These are phyloP conservation scores for Naganishia randhawae DNA, from an alignment of 768 basidiomycete species.

Conservation along the genomic window DNA sequence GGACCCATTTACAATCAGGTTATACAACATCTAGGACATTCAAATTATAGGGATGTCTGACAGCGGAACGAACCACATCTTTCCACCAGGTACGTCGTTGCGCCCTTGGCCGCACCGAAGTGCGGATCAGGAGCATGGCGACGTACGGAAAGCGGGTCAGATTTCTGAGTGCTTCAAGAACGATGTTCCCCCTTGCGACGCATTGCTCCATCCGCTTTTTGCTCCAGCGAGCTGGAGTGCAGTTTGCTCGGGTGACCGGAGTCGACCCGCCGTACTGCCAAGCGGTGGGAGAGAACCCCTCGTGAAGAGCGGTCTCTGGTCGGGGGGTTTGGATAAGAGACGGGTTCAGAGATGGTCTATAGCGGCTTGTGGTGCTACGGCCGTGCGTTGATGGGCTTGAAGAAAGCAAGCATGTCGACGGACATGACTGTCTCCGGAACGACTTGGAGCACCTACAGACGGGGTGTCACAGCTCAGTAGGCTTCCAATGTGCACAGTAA, in stretches of 20 bases:
- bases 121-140: not conserved
- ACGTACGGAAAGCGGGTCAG: conserved; percentile 22
- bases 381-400: conserved; percentile 6
- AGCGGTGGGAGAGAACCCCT: not conserved
- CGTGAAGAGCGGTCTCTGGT: conserved; percentile 7
- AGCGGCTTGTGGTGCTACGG: not conserved
- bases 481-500: not conserved
- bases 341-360: not conserved
- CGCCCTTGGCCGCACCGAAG: not conserved
- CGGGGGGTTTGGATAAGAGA: not conserved
- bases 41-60: conserved; percentile 16
- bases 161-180: conserved; percentile 28
- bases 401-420: conserved; percentile 1
- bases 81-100: not conserved
- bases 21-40: not conserved
- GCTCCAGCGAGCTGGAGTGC: conserved; percentile 3
- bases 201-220: not conserved
- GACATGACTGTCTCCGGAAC: conserved; percentile 11
- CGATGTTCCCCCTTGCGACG: conserved; percentile 18
- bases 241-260: not conserved
- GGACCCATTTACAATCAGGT: not conserved
- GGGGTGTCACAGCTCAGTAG: not conserved
- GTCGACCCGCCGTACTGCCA: not conserved
- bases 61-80: conserved; percentile 25
- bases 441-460: conserved; percentile 2